Conservation (phyloP, 331 rosid species). For the Acacia pycnantha region DNA sequence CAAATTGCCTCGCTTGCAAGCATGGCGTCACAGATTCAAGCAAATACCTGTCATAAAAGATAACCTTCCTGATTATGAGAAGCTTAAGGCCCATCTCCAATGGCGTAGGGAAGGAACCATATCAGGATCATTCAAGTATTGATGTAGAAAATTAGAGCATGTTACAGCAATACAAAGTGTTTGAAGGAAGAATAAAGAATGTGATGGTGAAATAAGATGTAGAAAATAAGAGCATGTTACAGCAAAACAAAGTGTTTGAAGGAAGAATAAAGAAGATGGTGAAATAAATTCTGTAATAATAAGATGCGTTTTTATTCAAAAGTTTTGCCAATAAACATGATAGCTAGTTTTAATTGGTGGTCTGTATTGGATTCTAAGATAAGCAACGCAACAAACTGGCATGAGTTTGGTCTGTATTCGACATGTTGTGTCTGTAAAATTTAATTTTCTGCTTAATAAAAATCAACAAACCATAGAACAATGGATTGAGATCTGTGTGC, state of each 20-base stretch:
- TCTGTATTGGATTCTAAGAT: not conserved
- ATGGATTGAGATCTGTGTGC: no score
- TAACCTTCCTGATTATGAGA: conserved; percentile 30
- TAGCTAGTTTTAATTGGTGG: not conserved
- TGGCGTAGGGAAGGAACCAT: conserved; percentile 13
- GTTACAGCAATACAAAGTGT: not conserved
- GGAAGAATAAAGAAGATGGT: not conserved
- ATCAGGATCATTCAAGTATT: not conserved
- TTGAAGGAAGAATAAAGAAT: not conserved
- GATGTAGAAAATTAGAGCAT: not conserved
- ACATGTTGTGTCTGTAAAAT: not conserved
- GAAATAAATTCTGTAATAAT: not conserved
- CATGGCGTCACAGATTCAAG: conserved; percentile 35
- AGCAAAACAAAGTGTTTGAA: not conserved
- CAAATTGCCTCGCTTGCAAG: conserved; percentile 35
- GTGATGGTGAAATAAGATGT: not conserved
- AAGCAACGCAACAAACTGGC: not conserved
- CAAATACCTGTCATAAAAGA: conserved; percentile 34
- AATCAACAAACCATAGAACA: not conserved
- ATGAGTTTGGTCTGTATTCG: not conserved
- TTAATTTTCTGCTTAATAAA: no score
- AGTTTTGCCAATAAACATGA: not conserved
- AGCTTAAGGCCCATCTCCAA: conserved; percentile 6
- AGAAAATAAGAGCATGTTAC: not conserved
- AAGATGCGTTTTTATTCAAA: not conserved